phyloP scores from a whole-genome alignment of 805 yeast species.

The Saturnispora serradocipensis region DNA sequence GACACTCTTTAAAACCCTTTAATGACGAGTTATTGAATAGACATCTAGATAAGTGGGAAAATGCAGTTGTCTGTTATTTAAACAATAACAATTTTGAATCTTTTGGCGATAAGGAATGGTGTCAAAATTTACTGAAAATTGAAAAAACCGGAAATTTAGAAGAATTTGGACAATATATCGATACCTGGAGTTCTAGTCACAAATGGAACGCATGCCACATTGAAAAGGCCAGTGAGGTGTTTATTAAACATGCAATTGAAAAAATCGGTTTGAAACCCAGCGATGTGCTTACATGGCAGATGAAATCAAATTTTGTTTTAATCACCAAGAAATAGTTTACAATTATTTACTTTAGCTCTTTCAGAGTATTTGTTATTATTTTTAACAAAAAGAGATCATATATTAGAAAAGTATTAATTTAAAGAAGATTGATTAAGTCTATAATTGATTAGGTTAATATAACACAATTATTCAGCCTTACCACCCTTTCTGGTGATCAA shows the following conservation, averaged over 20 bases:
- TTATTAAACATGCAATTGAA: conserved; percentile 28
- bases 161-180: conserved; percentile 42
- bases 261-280: conserved; percentile 38
- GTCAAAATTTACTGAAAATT: conserved; percentile 23
- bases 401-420: conserved; percentile 1
- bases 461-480: conserved; percentile 66
- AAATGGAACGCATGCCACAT: conserved; percentile 37
- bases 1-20: conserved; percentile 35
- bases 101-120: conserved; percentile 14
- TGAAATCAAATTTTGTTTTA: conserved; percentile 4
- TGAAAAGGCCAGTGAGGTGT: conserved; percentile 28
- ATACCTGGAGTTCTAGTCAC: conserved; percentile 68
- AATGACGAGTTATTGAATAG: conserved; percentile 30
- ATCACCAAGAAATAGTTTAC: background rate
- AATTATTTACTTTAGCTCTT: background rate
- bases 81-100: background rate
- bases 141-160: conserved; percentile 34
- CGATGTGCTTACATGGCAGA: conserved; percentile 26
- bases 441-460: conserved; percentile 3
- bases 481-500: conserved; percentile 98
- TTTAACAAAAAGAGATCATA: background rate
- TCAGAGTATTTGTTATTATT: background rate
- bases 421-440: conserved; percentile 5
- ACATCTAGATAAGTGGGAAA: conserved; percentile 18
- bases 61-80: conserved; percentile 24